phyloP scores from a whole-genome alignment of 768 basidiomycete species.

The Cystofilobasidium bisporidii region DNA sequence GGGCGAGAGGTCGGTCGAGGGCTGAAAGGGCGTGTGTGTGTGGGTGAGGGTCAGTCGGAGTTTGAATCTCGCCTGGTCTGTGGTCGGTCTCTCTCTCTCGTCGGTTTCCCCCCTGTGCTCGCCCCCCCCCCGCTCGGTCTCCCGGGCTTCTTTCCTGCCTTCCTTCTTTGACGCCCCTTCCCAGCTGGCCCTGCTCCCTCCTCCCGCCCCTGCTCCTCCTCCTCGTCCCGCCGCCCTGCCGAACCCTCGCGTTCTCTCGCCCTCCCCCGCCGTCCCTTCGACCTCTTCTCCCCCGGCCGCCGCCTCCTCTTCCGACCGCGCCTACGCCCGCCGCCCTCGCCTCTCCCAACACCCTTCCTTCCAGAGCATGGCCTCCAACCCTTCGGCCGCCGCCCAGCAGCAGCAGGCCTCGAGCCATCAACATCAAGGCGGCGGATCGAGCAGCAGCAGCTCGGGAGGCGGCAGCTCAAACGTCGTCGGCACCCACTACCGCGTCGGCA shows the following conservation, averaged over 20 bases:
- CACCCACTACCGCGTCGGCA: conserved; percentile 93
- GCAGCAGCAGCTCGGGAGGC: conserved; percentile 6
- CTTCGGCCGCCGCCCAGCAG: neutral
- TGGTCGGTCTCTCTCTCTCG: too few relatives aligned
- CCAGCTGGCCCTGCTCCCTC: neutral
- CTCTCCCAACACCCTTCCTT: neutral
- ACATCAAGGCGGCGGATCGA: too few relatives aligned
- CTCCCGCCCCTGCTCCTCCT: neutral
- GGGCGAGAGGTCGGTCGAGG: too few relatives aligned
- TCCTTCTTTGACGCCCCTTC: neutral
- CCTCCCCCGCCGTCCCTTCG: neutral
- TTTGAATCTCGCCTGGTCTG: too few relatives aligned
- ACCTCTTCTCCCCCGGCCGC: neutral
- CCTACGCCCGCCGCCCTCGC: neutral
- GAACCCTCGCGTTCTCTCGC: neutral
- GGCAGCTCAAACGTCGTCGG: conserved; percentile 56
- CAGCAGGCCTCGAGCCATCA: too few relatives aligned
- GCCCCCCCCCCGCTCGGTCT: too few relatives aligned
- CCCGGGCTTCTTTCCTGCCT: neutral
- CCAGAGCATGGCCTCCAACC: neutral
- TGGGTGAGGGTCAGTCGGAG: too few relatives aligned
- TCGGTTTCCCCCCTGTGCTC: too few relatives aligned
- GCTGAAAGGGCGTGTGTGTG: too few relatives aligned
- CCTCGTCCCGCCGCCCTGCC: neutral
- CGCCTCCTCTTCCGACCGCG: neutral